Evolutionary conservation across 2,329 filamentous ascomycete species (phyloP), one percentile per base, ranked within the genome.

Genomic region (Epichloe uncinata): DNA sequence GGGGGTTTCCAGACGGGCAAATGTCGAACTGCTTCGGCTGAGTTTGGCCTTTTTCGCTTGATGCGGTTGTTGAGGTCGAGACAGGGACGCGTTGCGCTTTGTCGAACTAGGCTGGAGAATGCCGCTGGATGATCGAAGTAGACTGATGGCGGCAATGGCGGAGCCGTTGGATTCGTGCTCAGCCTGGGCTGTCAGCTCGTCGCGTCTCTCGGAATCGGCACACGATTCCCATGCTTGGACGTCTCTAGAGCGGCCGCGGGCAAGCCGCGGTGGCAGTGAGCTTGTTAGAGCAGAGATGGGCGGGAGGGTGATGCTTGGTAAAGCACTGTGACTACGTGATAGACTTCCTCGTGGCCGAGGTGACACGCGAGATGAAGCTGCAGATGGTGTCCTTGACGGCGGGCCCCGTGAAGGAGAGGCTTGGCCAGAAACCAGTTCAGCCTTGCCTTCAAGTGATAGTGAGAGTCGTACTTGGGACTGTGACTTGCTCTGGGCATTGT

Each of bases 221-320:
- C 86, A 90, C 51, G 88, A 88, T 61, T 95, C 87, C 91, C 91
- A 96, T 6, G 85, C 86, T 47, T 89, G 82, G 16, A 89, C 87
- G 64, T 96, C 87, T 49, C 87, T 82, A 51, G 90, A 95, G 50
- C 91, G 79, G 49, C 87, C 87, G 50, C 82, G 81, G 35, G 71
- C 69, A 16, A 83, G 69, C 36, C 73, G 72, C 18, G 76, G 78
- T 26, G 77, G 74, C 13, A 79, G 66, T n/a, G 69, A 65, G 58
- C 66, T 69, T 9, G 75, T 77, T 40, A 79, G 62, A 15, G 71
- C 66, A 4, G 75, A 75, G 52, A 78, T 75, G 46, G 76, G 74
- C 22, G 75, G 73, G n/a, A 81, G 69, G 4, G 76, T 81, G 53
- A 78, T 68, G 50, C 75, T 71, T 37, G 74, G 70, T 37, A 84